Conservation (phyloP, 2,329 filamentous ascomycete genomes). For the Fusarium anthophilum region DNA sequence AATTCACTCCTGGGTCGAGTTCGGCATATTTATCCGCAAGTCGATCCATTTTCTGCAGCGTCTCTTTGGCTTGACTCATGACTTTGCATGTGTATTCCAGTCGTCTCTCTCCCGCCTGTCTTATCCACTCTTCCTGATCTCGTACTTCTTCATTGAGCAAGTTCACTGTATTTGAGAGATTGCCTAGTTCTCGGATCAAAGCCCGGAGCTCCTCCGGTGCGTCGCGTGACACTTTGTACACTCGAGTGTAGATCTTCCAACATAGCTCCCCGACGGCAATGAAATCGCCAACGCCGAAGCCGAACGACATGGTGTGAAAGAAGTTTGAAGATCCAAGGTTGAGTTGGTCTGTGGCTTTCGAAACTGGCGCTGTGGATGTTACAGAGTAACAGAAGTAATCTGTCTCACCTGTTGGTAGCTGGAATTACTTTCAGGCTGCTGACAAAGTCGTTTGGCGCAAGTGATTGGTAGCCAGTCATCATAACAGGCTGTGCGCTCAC, state of each 20-base stretch:
- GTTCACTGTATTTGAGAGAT: accelerated
- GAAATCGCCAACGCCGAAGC: neutral
- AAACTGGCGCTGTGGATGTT: neutral
- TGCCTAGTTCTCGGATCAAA: accelerated
- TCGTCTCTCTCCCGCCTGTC: accelerated
- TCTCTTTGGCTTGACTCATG: neutral
- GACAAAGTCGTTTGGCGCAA: accelerated
- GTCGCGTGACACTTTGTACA: accelerated
- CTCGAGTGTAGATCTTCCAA: neutral
- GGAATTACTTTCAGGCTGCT: accelerated
- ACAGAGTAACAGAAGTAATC: neutral
- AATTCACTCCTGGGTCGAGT: accelerated
- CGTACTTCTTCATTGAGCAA: accelerated
- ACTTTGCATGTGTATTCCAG: neutral
- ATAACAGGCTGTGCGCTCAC: neutral
- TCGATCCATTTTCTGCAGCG: neutral
- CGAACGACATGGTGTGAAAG: accelerated
- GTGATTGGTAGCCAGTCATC: neutral
- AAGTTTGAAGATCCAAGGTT: accelerated
- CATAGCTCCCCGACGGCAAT: neutral
- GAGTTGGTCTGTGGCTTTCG: accelerated
- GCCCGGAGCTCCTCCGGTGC: accelerated
- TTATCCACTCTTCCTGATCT: accelerated
- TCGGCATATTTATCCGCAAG: accelerated
- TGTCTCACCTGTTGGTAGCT: neutral